Percentiles rank a stretch among this genome's conserved stretches.
Conservation (phyloP, 192 early-diverging fungal genomes). For the Backusella tarrabulga region DNA sequence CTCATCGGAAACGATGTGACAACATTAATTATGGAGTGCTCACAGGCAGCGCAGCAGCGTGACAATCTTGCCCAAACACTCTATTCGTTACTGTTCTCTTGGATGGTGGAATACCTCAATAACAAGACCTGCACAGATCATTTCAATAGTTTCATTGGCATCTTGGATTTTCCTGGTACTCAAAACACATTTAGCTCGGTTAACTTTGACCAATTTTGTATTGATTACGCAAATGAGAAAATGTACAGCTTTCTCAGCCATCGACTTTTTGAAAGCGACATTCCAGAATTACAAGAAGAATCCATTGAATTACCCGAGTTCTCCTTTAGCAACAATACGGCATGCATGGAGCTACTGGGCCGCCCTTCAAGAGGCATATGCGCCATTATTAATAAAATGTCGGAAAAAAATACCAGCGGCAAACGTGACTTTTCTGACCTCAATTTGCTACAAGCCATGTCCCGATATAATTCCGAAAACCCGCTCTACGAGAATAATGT, state of each 20-base stretch:
- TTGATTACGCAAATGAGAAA: conserved; percentile 65
- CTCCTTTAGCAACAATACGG: conserved; percentile 56
- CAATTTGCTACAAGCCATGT: conserved; percentile 30
- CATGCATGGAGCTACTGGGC: conserved; percentile 50
- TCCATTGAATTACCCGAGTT: conserved; percentile 54
- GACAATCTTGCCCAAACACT: conserved; percentile 77
- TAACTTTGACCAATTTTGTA: conserved; percentile 66
- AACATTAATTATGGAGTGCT: conserved; percentile 81
- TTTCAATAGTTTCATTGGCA: conserved; percentile 74
- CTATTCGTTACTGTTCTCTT: conserved; percentile 84
- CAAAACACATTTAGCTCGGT: conserved; percentile 38
- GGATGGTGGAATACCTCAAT: conserved; percentile 91
- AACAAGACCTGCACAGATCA: conserved; percentile 69
- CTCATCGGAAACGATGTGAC: conserved; percentile 81
- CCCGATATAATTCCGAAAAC: conserved; percentile 30
- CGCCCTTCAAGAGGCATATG: conserved; percentile 48
- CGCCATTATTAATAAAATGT: conserved; percentile 42
- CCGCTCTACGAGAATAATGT: conserved; percentile 36
- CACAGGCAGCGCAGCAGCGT: conserved; percentile 72
- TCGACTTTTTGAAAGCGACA: conserved; percentile 48
- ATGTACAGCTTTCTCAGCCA: conserved; percentile 55
- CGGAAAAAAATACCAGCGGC: conserved; percentile 30
- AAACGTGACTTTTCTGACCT: conserved; percentile 40
- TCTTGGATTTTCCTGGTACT: conserved; percentile 78
- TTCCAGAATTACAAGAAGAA: conserved; percentile 48